phyloP scores from a whole-genome alignment of 2,329 filamentous ascomycete genomes.

The Scedosporium dehoogii region DNA sequence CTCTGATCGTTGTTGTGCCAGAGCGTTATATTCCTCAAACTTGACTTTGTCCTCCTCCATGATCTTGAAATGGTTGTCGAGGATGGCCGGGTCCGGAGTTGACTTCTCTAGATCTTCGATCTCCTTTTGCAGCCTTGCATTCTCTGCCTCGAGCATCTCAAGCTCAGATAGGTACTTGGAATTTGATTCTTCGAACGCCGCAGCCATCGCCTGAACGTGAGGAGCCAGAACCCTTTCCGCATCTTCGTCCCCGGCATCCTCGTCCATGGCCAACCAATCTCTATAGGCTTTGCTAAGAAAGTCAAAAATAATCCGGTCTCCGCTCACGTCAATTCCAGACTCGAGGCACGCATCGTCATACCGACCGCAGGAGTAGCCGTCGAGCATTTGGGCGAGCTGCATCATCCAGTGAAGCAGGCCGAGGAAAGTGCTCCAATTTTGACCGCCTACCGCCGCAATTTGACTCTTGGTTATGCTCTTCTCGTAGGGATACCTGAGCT shows the following conservation, averaged over 20 bases:
- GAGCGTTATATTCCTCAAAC: conserved; percentile 88
- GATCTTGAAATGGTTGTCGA: conserved; percentile 86
- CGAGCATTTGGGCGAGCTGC: conserved; percentile 91
- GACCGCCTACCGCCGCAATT: conserved; percentile 85
- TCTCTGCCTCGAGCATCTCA: conserved; percentile 76
- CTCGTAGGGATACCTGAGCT: conserved; percentile 89
- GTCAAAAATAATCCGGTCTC: conserved; percentile 87
- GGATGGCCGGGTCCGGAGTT: conserved; percentile 68
- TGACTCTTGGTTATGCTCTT: conserved; percentile 95
- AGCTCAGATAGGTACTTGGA: conserved; percentile 77
- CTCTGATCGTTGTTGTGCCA: conserved; percentile 73
- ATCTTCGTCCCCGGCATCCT: conserved; percentile 78
- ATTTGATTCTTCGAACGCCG: conserved; percentile 77
- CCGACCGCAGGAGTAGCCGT: conserved; percentile 64
- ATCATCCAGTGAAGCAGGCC: conserved; percentile 98
- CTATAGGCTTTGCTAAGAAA: conserved; percentile 85
- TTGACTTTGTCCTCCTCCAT: conserved; percentile 91
- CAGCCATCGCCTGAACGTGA: conserved; percentile 79
- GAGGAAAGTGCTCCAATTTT: conserved; percentile 94
- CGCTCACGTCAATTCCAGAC: conserved; percentile 74
- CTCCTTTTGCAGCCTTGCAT: conserved; percentile 69
- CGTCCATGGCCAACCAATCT: conserved; percentile 89
- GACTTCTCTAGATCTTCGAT: conserved; percentile 85
- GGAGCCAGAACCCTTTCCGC: conserved; percentile 69
- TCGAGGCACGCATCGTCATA: conserved; percentile 90